phyloP scores from a whole-genome alignment of 176 grass and related monocot species.

The Triticum timopheevii region DNA sequence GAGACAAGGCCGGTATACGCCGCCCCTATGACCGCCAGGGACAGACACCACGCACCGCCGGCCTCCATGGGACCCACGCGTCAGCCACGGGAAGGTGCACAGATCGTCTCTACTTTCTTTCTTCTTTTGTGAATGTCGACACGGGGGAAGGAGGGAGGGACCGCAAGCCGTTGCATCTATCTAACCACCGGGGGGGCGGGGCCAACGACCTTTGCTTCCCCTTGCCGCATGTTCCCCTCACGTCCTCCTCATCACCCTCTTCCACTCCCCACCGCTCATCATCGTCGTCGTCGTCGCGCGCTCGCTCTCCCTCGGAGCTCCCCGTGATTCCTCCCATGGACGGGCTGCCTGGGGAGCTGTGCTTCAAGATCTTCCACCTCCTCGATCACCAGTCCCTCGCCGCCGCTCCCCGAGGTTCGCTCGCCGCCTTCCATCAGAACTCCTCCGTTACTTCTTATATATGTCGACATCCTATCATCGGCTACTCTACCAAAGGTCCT shows the following conservation, averaged over 20 bases:
- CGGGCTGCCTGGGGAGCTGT: constrained; percentile 58
- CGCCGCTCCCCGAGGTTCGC: constrained; percentile 64
- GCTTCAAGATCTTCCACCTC: constrained; percentile 72
- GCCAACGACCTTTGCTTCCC: constrained; percentile 41
- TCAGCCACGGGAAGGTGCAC: neutral
- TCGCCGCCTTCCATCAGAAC: neutral
- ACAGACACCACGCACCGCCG: neutral
- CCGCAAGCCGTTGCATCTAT: constrained; percentile 40
- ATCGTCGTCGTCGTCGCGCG: neutral
- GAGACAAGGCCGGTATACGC: neutral
- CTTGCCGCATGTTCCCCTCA: constrained; percentile 37
- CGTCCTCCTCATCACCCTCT: neutral
- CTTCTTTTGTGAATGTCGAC: no score
- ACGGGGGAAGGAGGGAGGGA: neutral
- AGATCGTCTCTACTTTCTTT: neutral
- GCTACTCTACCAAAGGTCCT: neutral
- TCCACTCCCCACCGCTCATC: constrained; percentile 2
- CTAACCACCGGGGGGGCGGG: constrained; percentile 33
- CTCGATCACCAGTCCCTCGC: constrained; percentile 70
- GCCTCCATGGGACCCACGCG: neutral
- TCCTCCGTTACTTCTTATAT: neutral
- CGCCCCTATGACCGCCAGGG: neutral
- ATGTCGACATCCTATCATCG: no score
- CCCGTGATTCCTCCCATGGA: constrained; percentile 39
- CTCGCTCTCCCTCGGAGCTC: neutral